Evolutionary conservation across 78 protist species (phyloP).

Genomic region (Dictyostelium citrinum): DNA sequence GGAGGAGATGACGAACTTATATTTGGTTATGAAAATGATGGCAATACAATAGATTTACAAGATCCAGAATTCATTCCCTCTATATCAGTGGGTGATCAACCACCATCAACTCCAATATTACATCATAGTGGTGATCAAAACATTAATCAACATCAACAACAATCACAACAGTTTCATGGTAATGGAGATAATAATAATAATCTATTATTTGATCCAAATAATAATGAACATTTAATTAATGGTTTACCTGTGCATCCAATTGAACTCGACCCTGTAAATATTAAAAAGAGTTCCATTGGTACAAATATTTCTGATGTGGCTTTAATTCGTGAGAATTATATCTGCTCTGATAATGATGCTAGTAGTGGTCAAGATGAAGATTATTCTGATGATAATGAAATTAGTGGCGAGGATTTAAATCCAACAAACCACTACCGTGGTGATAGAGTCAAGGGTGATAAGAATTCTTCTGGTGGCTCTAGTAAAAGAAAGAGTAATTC

Average conservation of each 20-base stretch:
- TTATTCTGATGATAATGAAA: not conserved
- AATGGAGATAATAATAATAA: not conserved
- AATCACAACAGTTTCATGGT: not conserved
- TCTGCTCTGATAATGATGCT: constrained; percentile 1
- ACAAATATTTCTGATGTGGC: constrained; percentile 2
- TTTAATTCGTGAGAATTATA: not conserved
- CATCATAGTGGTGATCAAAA: not conserved
- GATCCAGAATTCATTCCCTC: constrained; percentile 5
- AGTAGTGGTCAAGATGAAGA: not conserved
- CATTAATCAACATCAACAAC: not conserved
- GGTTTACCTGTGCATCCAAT: constrained; percentile 3
- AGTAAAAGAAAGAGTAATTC: too few relatives aligned
- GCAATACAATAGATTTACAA: constrained; percentile 4
- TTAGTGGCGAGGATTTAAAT: not conserved
- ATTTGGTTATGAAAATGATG: constrained; percentile 70
- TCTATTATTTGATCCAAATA: not conserved
- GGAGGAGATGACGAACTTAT: constrained; percentile 31
- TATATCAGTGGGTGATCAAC: not conserved
- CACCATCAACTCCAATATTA: not conserved
- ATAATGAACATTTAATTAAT: not conserved
- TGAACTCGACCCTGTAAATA: constrained; percentile 9
- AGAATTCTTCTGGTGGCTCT: not conserved
- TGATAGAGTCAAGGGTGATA: not conserved
- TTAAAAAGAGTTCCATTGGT: not conserved
- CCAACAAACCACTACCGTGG: not conserved